These are phyloP conservation scores for Picochlorum costavermella DNA, from an alignment of 139 green algal genomes.

Conservation along the genomic window DNA sequence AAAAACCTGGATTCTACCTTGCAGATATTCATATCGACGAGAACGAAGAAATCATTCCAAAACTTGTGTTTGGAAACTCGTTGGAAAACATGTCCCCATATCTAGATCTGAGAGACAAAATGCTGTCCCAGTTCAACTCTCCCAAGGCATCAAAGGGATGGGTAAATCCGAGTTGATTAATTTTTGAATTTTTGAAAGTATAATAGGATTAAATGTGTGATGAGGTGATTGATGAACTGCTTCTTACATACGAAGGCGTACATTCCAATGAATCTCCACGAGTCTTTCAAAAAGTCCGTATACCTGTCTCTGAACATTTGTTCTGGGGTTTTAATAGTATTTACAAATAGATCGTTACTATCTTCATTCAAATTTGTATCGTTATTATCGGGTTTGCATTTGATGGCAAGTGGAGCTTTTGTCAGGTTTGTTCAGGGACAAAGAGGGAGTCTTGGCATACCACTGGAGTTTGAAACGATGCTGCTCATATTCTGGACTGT, in stretches of 20 bases:
- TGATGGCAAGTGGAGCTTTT: not conserved
- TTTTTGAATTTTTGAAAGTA: not conserved
- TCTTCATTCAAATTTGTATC: not conserved
- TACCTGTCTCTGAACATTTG: not conserved
- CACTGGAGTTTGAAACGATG: not conserved
- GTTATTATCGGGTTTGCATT: constrained; percentile 3
- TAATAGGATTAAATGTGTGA: not conserved
- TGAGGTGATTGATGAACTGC: not conserved
- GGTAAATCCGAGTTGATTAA: not conserved
- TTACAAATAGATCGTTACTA: not conserved
- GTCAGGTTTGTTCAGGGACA: not conserved
- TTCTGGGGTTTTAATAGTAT: not conserved
- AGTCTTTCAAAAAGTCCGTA: not conserved
- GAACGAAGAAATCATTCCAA: not conserved
- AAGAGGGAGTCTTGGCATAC: not conserved
- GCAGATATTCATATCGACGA: not conserved
- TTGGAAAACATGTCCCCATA: not conserved
- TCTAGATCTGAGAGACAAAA: constrained; percentile 1
- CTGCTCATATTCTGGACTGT: not conserved
- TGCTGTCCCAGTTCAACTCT: not conserved
- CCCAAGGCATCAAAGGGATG: not conserved
- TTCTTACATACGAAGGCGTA: not conserved
- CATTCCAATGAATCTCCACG: not conserved
- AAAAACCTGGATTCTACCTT: not conserved
- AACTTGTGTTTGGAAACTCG: constrained; percentile 1